These are phyloP conservation scores for Leptoxyphium fumago DNA, from an alignment of 2,329 filamentous ascomycete species.

Conservation along the genomic window DNA sequence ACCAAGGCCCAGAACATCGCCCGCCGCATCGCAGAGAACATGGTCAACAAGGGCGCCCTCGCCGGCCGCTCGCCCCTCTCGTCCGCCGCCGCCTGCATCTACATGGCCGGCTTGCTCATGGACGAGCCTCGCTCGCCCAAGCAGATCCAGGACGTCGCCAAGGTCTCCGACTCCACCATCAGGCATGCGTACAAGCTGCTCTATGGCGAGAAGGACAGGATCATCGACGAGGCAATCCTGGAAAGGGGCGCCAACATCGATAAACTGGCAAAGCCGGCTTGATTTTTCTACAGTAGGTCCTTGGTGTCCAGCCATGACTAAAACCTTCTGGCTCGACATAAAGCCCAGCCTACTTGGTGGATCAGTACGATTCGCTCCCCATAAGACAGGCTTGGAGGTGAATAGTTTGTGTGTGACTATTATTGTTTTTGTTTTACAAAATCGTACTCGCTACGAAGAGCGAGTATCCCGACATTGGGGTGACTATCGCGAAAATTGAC, in stretches of 20 bases:
- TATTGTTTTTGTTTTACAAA: too few relatives aligned
- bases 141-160: conserved; percentile 69
- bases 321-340: too few relatives aligned
- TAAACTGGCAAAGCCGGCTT: neutral
- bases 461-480: too few relatives aligned
- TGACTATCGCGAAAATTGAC: too few relatives aligned
- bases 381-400: too few relatives aligned
- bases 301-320: too few relatives aligned
- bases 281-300: neutral
- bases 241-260: conserved; percentile 42
- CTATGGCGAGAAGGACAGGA: conserved; percentile 54
- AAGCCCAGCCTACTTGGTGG: too few relatives aligned
- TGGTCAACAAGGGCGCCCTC: conserved; percentile 62
- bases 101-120: conserved; percentile 82
- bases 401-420: too few relatives aligned
- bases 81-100: conserved; percentile 89
- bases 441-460: too few relatives aligned
- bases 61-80: conserved; percentile 89
- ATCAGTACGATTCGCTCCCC: too few relatives aligned
- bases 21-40: conserved; percentile 61
- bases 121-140: conserved; percentile 66
- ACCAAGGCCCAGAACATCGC: conserved; percentile 69
- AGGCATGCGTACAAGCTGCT: conserved; percentile 88
- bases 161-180: conserved; percentile 93
- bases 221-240: conserved; percentile 66